Conservation (phyloP, 108 stramenopile species). For the Ochromonas danica region DNA sequence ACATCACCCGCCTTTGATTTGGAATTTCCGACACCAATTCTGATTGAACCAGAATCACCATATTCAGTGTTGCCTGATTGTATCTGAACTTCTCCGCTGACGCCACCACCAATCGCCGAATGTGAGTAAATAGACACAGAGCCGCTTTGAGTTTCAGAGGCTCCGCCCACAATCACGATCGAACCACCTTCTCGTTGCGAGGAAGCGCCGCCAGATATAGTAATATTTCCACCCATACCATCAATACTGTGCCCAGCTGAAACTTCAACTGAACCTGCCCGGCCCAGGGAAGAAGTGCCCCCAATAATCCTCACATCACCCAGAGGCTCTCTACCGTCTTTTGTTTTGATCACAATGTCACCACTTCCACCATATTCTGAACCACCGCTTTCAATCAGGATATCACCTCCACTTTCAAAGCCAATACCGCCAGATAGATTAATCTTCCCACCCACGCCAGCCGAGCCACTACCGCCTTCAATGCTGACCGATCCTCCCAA, state of each 20-base stretch:
- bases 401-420: no score
- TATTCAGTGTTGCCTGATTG: not conserved
- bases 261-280: no score
- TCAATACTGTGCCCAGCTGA: not conserved
- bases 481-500: no score
- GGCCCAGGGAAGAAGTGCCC: no score
- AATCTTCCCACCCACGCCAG: no score
- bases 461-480: no score
- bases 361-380: no score
- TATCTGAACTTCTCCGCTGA: not conserved
- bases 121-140: not conserved
- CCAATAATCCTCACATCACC: no score
- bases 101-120: not conserved
- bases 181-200: not conserved
- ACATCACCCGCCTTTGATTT: not conserved
- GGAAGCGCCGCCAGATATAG: not conserved
- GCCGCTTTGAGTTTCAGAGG: not conserved
- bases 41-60: not conserved
- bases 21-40: not conserved
- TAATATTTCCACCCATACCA: not conserved
- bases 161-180: not conserved
- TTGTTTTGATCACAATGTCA: no score
- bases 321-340: no score
- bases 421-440: no score
- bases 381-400: no score